These are phyloP conservation scores for Calycina herbarum DNA, from an alignment of 2,329 filamentous ascomycete genomes.

Conservation along the genomic window DNA sequence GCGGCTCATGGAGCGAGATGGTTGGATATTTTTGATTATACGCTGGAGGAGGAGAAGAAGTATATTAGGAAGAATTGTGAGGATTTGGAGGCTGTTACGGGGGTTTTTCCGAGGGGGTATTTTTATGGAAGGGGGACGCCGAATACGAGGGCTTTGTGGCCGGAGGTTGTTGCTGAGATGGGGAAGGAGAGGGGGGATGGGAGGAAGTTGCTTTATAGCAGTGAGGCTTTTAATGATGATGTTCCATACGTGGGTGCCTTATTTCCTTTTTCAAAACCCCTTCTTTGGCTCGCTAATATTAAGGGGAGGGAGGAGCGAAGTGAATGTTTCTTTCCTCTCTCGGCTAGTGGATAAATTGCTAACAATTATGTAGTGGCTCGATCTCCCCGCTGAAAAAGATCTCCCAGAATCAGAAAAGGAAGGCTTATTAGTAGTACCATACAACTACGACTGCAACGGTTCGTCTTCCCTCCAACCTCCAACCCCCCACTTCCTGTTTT, in stretches of 20 bases:
- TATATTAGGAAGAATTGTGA: constrained; percentile 40
- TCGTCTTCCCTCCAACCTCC: constrained; percentile 33
- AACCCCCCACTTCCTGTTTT: constrained; percentile 26
- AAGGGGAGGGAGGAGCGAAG: too few relatives aligned
- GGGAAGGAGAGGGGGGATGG: constrained; percentile 44
- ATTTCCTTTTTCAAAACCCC: not conserved
- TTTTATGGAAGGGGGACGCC: constrained; percentile 40
- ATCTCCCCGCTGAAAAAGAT: constrained; percentile 48
- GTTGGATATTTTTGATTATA: constrained; percentile 43
- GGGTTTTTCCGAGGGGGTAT: constrained; percentile 37
- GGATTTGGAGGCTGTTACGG: constrained; percentile 37
- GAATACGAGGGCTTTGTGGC: constrained; percentile 47
- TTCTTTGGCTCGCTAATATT: not conserved
- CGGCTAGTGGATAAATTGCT: not conserved
- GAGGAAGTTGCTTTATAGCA: constrained; percentile 46
- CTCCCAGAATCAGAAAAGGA: constrained; percentile 40
- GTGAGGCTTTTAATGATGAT: constrained; percentile 51
- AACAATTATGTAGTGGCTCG: constrained; percentile 44
- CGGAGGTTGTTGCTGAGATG: constrained; percentile 51
- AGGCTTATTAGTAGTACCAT: constrained; percentile 52
- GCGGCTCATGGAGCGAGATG: constrained; percentile 45
- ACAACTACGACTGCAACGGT: constrained; percentile 55
- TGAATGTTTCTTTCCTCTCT: too few relatives aligned
- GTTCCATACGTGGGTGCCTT: constrained; percentile 45
- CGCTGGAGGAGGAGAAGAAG: constrained; percentile 39